Evolutionary conservation across 208 protist species (phyloP).

Genomic region (Tritrichomonas musculus): DNA sequence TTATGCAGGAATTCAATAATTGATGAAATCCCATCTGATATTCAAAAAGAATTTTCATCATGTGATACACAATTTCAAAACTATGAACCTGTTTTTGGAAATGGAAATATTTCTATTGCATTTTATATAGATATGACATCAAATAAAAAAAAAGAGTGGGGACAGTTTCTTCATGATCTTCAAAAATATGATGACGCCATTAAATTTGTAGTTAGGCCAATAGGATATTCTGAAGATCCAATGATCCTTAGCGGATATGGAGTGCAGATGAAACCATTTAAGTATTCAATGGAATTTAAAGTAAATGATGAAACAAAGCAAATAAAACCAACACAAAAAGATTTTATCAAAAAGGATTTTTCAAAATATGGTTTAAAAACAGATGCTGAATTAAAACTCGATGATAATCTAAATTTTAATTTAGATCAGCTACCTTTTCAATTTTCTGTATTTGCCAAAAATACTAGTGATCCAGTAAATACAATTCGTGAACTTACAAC

Average conservation of each 20-base stretch:
- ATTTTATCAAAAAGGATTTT: background rate
- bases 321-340: background rate
- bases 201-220: background rate
- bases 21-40: background rate
- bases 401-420: too few relatives aligned
- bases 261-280: background rate
- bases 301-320: background rate
- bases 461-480: background rate
- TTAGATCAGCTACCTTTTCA: too few relatives aligned
- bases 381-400: background rate
- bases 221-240: background rate
- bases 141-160: background rate
- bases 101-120: background rate
- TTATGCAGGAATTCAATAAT: background rate
- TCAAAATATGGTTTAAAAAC: background rate
- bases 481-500: background rate
- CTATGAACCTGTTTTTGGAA: background rate
- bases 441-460: background rate
- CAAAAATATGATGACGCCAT: background rate
- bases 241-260: background rate
- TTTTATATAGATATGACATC: background rate
- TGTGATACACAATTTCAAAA: background rate
- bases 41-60: background rate
- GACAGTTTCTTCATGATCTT: background rate
- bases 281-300: constrained; percentile 31